Base-by-base conservation (phyloP, 129 eudicot genomes). In the Flaveria sonorensis region DNA sequence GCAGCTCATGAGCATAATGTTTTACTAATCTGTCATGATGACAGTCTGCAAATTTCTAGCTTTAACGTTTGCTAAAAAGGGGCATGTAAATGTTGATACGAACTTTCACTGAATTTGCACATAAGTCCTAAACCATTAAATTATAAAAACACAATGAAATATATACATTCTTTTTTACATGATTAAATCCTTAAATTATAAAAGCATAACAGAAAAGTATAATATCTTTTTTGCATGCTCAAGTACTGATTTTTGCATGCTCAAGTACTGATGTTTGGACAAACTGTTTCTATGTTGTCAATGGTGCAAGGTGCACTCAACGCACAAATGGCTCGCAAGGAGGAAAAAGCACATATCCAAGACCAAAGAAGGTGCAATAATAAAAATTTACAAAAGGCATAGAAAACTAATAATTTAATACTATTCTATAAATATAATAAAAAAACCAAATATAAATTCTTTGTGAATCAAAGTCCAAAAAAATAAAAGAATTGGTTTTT, bases 1-100 rank as follows among this genome's bases (percentile, higher is more conserved):
- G 60, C 60, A 53, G 60, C 24, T 53, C 60, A 53, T n/a, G 23
- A 51, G 55, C 55, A 53, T 53, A 53, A 53, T 18, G 62, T 19
- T 18, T 18, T 10, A 55, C 62, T 55, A 55, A 6, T n/a, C 5
- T n/a, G 62, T 55, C 24, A 55, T 55, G 10, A 55, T 6, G 11
- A 55, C 62, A 55, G 24, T 18, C 24, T 55, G 28, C 62, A 55
- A n/a, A 55, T 55, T 21, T 18, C 11, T 55, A 55, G 48, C 48
- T 45, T 45, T 20, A 51, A 16, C 21, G 1, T 51, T 14, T 0
- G 20, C 57, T 5, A 51, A 15, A 32, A 51, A 51, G 15, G 19
- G 57, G 57, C 13, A 45, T 10, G 14, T 11, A 11, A 6, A 51
- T 16, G 57, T 16, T 51, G 20, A 51, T 51, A 4, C 0, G 0